Percentiles rank a stretch among this genome's conserved stretches.
Conservation (phyloP, 1,284 basidiomycete species). For the Microstroma glucosiphilum region DNA sequence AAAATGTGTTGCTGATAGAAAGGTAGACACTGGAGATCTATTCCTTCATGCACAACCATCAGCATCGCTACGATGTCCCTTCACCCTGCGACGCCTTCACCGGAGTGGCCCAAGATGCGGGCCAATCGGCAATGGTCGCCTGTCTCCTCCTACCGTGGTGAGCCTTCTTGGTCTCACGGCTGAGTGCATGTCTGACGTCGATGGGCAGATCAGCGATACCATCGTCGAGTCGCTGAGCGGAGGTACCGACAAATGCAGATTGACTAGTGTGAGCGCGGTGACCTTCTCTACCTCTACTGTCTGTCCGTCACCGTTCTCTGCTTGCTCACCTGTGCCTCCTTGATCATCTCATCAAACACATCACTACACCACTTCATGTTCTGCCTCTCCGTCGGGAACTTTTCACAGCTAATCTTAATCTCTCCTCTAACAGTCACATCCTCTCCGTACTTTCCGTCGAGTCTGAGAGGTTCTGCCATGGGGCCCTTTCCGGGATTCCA, state of each 20-base stretch:
- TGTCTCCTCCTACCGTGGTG: slow-evolving; percentile 2
- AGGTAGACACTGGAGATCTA: too few relatives aligned
- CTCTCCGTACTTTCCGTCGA: not conserved
- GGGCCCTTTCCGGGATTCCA: slow-evolving; percentile 19
- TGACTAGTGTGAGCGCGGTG: too few relatives aligned
- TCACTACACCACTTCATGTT: slow-evolving; percentile 54
- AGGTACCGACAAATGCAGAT: too few relatives aligned
- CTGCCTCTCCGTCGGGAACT: slow-evolving; percentile 48
- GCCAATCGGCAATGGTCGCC: slow-evolving; percentile 2
- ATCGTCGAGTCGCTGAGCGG: not conserved
- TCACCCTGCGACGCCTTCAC: not conserved
- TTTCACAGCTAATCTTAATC: slow-evolving; percentile 50
- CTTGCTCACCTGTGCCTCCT: slow-evolving; percentile 32
- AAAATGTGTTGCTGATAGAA: too few relatives aligned
- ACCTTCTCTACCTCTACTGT: too few relatives aligned
- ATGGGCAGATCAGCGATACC: not conserved
- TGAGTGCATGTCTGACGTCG: not conserved
- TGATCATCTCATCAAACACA: slow-evolving; percentile 48
- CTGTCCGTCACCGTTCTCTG: not conserved
- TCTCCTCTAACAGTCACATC: slow-evolving; percentile 2
- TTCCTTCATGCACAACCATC: not conserved
- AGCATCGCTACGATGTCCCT: not conserved
- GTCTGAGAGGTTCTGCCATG: not conserved
- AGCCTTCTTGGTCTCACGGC: not conserved
- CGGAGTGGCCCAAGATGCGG: not conserved